Evolutionary conservation across 345 rosid species (phyloP).

Genomic region (Raphanus sativus): DNA sequence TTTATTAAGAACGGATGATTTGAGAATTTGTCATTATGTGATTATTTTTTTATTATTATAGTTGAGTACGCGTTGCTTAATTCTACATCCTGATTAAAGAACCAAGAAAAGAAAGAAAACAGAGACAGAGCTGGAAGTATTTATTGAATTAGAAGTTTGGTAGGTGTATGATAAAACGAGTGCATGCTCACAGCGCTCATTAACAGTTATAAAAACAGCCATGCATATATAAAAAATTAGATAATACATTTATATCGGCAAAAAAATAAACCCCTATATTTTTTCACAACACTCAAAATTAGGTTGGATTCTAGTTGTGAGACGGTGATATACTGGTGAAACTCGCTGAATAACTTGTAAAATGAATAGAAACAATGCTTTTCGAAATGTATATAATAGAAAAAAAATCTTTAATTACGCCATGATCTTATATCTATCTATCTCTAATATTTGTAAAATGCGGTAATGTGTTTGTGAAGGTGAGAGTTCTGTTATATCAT

Average conservation of each 20-base stretch:
- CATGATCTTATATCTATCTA: neutral
- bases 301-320: neutral
- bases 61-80: neutral
- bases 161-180: conserved; percentile 20
- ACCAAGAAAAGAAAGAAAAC: neutral
- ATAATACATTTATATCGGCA: neutral
- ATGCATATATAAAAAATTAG: neutral
- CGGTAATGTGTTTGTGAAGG: neutral
- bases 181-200: conserved; percentile 31
- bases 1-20: neutral
- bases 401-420: neutral
- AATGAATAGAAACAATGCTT: too few relatives aligned
- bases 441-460: neutral
- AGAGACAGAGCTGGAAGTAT: conserved; percentile 1
- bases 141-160: conserved; percentile 28
- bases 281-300: neutral
- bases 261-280: neutral
- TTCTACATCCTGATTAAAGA: neutral
- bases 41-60: neutral
- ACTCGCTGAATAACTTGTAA: neutral
- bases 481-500: neutral
- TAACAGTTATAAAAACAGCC: conserved; percentile 29
- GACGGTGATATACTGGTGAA: neutral
- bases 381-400: too few relatives aligned
- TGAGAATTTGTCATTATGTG: conserved; percentile 20